Evolutionary conservation across 2,329 filamentous ascomycete species (phyloP), one percentile per base, ranked within the genome.

Genomic region (Xylariaceae sp.): DNA sequence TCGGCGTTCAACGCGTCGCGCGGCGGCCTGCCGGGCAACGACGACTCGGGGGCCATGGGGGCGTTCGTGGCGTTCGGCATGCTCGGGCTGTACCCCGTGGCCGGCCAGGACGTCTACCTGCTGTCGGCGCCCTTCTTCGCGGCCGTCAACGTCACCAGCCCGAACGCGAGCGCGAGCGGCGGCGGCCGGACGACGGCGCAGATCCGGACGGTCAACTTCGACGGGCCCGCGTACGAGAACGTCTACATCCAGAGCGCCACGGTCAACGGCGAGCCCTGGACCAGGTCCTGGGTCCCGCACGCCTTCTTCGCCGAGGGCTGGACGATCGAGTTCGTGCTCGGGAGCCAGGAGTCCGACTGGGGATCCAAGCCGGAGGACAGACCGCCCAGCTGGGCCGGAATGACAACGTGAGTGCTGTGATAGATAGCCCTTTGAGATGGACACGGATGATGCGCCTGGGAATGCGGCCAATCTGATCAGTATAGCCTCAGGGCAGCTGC

Each of bases 31-130:
- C 73, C 77, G 0, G 77, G 77, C 0, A 80, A 80, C 44, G 77
- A 80, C 29, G 75, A 80, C 48, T 70, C 65, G 12, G 77, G 77
- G 1, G 72, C 76, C 3, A 80, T 80, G 75, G 75, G 74, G 3
- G 67, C 67, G 0, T 80, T 78, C 35, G 63, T 68, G 2, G 68
- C 64, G 0, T 62, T 80, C 4, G 64, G 67, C 14, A 76, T 80
- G 71, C 66, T 80, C 49, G 77, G 75, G 0, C 56, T 79, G 6
- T 81, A 71, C 53, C 77, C 77, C 0, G 65, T 77, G 11, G 63
- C 72, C 0, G 76, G 75, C 0, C 76, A 80, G 42, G 64, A 79
- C 33, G 71, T 80, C 0, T 80, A 80, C 39, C 64, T 80, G 21
- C 76, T 80, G 36, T 77, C 64, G 4, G 70, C 75, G 0, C 75